Evolutionary conservation across 1,284 basidiomycete species (phyloP), one percentile per base, ranked within the genome.

Genomic region (Violaceomyces palustris): DNA sequence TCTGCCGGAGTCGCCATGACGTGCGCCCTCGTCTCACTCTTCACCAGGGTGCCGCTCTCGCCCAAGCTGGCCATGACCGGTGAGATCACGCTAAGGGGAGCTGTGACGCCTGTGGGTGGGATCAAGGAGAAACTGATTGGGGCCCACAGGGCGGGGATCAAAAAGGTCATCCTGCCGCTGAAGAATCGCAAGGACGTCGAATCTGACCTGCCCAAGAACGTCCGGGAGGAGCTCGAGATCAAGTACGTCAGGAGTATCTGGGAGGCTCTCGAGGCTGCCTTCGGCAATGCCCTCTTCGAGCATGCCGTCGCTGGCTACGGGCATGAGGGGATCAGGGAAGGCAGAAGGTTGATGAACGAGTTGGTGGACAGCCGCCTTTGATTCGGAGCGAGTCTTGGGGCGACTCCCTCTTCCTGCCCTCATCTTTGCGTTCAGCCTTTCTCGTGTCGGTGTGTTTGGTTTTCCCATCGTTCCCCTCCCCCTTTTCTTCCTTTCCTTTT

Each of bases 181-280:
- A 82, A 82, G 40, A 91, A 91, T 68, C 78, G 83, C 35, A 88
- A 87, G 64, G 88, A 91, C 49, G 85, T 88, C 18, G 86, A 88
- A 65, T 81, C 85, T 54, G 88, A 91, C 49, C 80, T 91, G 0
- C 82, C 87, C 7, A 74, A 75, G 12, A 83, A 85, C 65, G 79
- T 91, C 27, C 77, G 81, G 24, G 78, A 80, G 27, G 81, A 83
- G 61, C 83, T 88, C 77, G 80, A 86, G 64, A 85, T 89, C 56
- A 82, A 82, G 33, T 91, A 86, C 66, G 86, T 88, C 35, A 78
- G 81, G 45, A 86, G 84, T 8, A 79, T 90, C 31, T 79, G 81
- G 46, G 87, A 91, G 72, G 86, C 83, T 1, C 77, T 91, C 27
- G 83, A 86, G 32, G 86, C 83, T 2, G 88, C 53, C 17, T 64